Evolutionary conservation across 139 green algal species (phyloP).

Genomic region (Chlorella sp.): DNA sequence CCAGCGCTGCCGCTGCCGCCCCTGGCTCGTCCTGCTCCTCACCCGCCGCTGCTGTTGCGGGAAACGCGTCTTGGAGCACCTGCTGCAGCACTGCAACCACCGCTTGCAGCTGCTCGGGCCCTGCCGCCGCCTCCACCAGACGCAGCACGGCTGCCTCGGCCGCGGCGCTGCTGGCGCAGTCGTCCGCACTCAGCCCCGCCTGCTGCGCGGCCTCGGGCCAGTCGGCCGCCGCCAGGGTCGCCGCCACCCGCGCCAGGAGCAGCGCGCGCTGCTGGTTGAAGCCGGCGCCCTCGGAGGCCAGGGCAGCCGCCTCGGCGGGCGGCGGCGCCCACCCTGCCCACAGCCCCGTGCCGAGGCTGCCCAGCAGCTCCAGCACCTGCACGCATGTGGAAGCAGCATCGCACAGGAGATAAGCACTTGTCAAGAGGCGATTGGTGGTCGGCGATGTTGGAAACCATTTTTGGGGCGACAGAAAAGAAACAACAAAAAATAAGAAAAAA

Average conservation of each 20-base stretch:
- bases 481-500: background rate
- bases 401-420: too few species aligned
- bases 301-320: background rate
- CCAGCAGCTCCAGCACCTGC: slow-evolving; percentile 39
- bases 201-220: slow-evolving; percentile 21
- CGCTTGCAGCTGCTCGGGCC: background rate
- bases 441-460: background rate
- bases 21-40: background rate
- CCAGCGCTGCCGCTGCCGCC: background rate
- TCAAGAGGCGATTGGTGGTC: background rate
- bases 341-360: slow-evolving; percentile 18
- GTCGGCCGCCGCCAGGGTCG: slow-evolving; percentile 1
- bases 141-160: slow-evolving; percentile 7
- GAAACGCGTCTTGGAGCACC: background rate
- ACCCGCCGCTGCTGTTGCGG: background rate
- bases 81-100: slow-evolving; percentile 9
- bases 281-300: background rate
- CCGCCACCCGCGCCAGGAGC: slow-evolving; percentile 7
- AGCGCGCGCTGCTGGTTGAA: slow-evolving; percentile 15
- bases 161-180: slow-evolving; percentile 8
- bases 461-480: background rate
- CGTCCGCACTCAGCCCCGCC: slow-evolving; percentile 5
- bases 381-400: background rate
- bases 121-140: slow-evolving; percentile 5
- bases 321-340: slow-evolving; percentile 31